Evolutionary conservation across 371 early-diverging fungal species (phyloP).

Genomic region (Syncephalastrum contaminatum): DNA sequence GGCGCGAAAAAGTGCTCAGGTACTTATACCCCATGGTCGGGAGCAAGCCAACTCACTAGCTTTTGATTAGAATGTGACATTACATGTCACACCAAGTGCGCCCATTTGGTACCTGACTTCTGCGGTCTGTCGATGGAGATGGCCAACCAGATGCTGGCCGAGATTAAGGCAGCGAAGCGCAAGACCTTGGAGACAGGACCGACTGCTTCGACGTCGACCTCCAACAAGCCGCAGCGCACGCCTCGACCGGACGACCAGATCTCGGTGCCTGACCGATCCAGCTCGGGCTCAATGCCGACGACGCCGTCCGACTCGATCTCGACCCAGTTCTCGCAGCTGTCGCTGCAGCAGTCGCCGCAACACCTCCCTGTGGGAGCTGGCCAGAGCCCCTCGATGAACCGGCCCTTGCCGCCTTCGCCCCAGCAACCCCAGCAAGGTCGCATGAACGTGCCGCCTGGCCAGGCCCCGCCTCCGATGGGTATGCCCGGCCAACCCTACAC

Average conservation of each 20-base stretch:
- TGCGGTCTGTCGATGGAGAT: slow-evolving; percentile 91
- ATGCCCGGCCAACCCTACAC: slow-evolving; percentile 4
- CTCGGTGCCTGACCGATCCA: slow-evolving; percentile 15
- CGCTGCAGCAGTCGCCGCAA: slow-evolving; percentile 13
- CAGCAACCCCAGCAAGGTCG: slow-evolving; percentile 3
- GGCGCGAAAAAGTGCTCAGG: slow-evolving; percentile 66
- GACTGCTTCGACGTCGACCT: slow-evolving; percentile 9
- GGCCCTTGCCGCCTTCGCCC: slow-evolving; percentile 5
- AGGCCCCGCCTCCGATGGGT: slow-evolving; percentile 1
- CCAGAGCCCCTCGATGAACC: slow-evolving; percentile 16
- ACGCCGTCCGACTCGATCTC: slow-evolving; percentile 7
- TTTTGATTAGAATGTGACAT: slow-evolving; percentile 69
- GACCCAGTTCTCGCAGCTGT: slow-evolving; percentile 15
- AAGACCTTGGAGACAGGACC: slow-evolving; percentile 29
- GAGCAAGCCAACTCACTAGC: not conserved
- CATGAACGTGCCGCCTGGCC: slow-evolving; percentile 7
- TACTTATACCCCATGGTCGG: slow-evolving; percentile 4
- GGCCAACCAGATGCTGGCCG: slow-evolving; percentile 81
- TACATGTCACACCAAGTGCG: slow-evolving; percentile 89
- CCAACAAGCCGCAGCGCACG: slow-evolving; percentile 1
- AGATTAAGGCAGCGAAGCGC: slow-evolving; percentile 68
- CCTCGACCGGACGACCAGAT: slow-evolving; percentile 12
- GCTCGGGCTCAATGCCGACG: slow-evolving; percentile 10
- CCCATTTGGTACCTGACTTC: slow-evolving; percentile 86
- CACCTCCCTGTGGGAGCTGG: slow-evolving; percentile 12